Evolutionary conservation across 176 grass and related monocot species (phyloP).

Genomic region (Thinopyrum elongatum): DNA sequence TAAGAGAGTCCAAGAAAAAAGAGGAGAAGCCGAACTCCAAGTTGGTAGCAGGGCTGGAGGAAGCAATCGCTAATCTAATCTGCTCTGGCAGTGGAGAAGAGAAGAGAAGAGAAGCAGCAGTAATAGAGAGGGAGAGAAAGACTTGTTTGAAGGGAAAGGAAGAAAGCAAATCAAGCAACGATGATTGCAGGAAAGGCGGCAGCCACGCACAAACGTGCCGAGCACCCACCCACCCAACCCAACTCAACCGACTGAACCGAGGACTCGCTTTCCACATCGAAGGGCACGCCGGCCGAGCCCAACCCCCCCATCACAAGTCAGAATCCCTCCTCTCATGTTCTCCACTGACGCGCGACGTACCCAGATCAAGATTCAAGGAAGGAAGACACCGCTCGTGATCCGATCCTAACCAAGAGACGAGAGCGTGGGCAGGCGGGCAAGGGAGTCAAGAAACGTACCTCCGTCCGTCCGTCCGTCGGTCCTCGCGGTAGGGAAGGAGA

Average conservation of each 20-base stretch:
- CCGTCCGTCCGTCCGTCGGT: neutral
- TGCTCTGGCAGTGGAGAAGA: neutral
- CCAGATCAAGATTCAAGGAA: slow-evolving; percentile 21
- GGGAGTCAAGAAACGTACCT: slow-evolving; percentile 41
- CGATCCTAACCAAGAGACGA: slow-evolving; percentile 24
- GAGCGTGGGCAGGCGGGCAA: neutral
- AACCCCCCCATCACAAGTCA: neutral
- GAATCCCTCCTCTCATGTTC: neutral
- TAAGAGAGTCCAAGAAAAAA: neutral
- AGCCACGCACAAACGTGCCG: neutral
- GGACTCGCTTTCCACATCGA: slow-evolving; percentile 35
- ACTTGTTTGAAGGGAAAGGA: slow-evolving; percentile 31
- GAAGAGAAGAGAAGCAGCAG: neutral
- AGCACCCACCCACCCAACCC: slow-evolving; percentile 5
- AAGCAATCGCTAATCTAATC: neutral
- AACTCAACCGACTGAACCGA: neutral
- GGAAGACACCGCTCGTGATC: neutral
- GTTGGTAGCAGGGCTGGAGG: neutral
- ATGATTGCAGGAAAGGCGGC: slow-evolving; percentile 54
- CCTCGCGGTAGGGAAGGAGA: neutral
- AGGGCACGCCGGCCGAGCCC: slow-evolving; percentile 11
- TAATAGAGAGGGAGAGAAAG: slow-evolving; percentile 12
- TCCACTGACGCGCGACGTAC: neutral
- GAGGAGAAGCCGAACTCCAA: neutral
- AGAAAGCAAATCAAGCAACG: slow-evolving; percentile 52